phyloP scores from a whole-genome alignment of 176 grass and related monocot species.

The Oryza punctata region DNA sequence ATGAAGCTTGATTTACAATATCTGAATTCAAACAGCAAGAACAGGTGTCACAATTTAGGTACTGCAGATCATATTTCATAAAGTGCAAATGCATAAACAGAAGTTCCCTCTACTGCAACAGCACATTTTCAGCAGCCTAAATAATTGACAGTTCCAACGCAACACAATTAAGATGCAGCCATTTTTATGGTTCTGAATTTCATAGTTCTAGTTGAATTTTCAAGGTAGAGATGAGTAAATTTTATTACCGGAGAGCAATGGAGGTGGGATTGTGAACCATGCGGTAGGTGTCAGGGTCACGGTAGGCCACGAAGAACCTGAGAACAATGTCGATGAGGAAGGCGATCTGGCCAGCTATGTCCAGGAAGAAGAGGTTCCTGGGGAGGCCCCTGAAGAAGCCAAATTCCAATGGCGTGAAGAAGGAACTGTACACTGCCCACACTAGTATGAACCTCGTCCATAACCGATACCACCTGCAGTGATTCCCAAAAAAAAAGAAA shows the following conservation, averaged over 20 bases:
- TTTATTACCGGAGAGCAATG: slow-evolving; percentile 77
- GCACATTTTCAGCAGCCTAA: neutral
- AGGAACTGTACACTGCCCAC: slow-evolving; percentile 89
- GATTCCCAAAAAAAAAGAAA: neutral
- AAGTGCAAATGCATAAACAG: neutral
- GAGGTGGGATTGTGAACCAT: slow-evolving; percentile 49
- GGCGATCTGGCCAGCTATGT: slow-evolving; percentile 71
- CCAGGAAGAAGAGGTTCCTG: slow-evolving; percentile 73
- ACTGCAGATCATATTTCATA: neutral
- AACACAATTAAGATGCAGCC: neutral
- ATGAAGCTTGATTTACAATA: slow-evolving; percentile 84
- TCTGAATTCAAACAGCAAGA: slow-evolving; percentile 31
- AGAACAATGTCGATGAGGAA: slow-evolving; percentile 83
- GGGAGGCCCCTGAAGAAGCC: slow-evolving; percentile 93
- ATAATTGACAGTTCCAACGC: neutral
- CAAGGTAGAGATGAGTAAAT: neutral
- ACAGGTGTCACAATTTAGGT: neutral
- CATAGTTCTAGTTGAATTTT: neutral
- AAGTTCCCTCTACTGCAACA: neutral
- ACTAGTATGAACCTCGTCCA: slow-evolving; percentile 84
- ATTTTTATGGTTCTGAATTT: neutral
- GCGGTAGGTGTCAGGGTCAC: slow-evolving; percentile 78
- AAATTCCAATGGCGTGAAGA: slow-evolving; percentile 95
- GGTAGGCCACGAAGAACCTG: slow-evolving; percentile 77
- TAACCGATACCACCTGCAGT: slow-evolving; percentile 65